Base-by-base conservation (phyloP, 2,329 filamentous ascomycete species). In the Exophiala oligosperma region DNA sequence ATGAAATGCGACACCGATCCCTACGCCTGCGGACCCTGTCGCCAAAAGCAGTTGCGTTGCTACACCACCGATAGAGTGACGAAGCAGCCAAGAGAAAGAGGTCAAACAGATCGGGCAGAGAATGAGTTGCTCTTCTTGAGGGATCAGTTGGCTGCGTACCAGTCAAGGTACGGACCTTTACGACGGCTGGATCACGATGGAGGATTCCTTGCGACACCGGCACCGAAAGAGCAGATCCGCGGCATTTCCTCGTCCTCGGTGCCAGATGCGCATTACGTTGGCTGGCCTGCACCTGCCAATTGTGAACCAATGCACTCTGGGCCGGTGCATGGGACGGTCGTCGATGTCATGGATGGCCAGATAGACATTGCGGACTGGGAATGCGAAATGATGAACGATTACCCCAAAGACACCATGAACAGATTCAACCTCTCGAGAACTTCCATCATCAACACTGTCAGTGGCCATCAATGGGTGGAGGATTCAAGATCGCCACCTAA, bases 61-160 rank as follows among this genome's bases (percentile, higher is more conserved):
- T 87, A 84, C 74, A 92, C 92, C 54, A 96, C 91, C 57, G 91
- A 96, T 73, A 86, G 91, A 67, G 91, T 94, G 69, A 92, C 90
- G 2, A 90, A 91, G 58, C 87, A 89, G 62, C 90, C 91, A 51
- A 88, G 90, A 59, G 84, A 86, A 57, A 81, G 91, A 67, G 91
- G 91, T 53, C 91, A 93, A 68, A 80, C 90, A 64, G 87, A 92
- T 70, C 83, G 87, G 66, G 79, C 94, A 56, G 90, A 96, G 73
- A 81, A 83, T 60, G 85, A 92, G 69, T 87, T 88, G 72, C 77
- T 75, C n/a, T 81, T 82, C 65, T 83, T 93, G 76, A 79, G 87
- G 63, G 77, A 79, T 56, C 85, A 86, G 65, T 82, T 93, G 40
- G 80, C 81, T 35, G 84, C 89, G 62, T 80, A 93, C 62, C 86